Evolutionary conservation across 257 asterid species (phyloP).

Genomic region (Verbascum thapsus): DNA sequence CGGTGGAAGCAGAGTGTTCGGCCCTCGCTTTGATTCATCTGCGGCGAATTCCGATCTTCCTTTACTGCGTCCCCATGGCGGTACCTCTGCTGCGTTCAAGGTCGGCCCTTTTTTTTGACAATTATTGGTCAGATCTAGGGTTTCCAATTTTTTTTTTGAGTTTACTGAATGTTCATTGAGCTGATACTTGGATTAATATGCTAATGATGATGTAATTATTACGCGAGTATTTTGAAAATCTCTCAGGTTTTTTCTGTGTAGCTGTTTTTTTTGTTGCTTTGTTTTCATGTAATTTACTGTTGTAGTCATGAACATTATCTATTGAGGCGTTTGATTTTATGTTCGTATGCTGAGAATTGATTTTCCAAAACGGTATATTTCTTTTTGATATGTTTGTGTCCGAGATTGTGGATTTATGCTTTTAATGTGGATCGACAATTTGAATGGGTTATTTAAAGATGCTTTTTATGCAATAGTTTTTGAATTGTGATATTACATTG

Average conservation of each 20-base stretch:
- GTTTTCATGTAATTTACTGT: slow-evolving; percentile 8
- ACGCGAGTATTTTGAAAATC: not conserved
- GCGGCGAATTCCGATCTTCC: slow-evolving; percentile 58
- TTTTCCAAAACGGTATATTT: not conserved
- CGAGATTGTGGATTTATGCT: slow-evolving; percentile 10
- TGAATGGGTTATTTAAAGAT: slow-evolving; percentile 11
- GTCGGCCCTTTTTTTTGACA: slow-evolving; percentile 36
- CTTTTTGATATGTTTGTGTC: not conserved
- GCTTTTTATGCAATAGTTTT: not conserved
- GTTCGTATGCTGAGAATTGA: not conserved
- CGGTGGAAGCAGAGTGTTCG: slow-evolving; percentile 56
- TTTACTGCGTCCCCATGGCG: slow-evolving; percentile 62
- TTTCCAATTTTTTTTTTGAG: not conserved
- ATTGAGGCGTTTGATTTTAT: not conserved
- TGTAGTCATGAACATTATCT: not conserved
- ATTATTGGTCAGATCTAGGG: slow-evolving; percentile 45
- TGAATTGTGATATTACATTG: slow-evolving; percentile 17
- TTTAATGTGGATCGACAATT: slow-evolving; percentile 1
- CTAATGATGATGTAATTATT: not conserved
- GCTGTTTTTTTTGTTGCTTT: too few species aligned
- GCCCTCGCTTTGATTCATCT: slow-evolving; percentile 53
- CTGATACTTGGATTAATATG: slow-evolving; percentile 12
- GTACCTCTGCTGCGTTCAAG: too few species aligned
- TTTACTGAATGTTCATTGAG: slow-evolving; percentile 8
- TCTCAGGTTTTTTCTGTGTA: too few species aligned